These are phyloP conservation scores for Sequoia sempervirens DNA, from an alignment of 75 land plant species.

Conservation along the genomic window DNA sequence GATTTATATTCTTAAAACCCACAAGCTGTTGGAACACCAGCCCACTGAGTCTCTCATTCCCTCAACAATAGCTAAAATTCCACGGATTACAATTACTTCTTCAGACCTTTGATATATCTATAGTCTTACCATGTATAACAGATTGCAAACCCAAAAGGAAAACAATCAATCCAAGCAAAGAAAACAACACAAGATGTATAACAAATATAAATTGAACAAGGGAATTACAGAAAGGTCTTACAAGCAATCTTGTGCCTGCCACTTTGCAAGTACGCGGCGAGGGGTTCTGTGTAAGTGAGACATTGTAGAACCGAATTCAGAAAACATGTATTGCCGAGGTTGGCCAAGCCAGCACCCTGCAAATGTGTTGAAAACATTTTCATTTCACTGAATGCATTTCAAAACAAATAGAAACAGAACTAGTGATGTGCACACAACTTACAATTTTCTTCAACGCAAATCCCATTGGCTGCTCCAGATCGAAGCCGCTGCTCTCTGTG, in stretches of 20 bases:
- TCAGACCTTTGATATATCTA: too few species aligned
- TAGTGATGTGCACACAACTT: not conserved
- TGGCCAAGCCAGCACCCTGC: slow-evolving; percentile 89
- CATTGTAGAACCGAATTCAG: slow-evolving; percentile 88
- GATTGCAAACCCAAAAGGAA: too few species aligned
- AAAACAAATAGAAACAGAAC: not conserved
- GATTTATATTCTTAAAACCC: too few species aligned
- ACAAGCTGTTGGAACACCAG: too few species aligned
- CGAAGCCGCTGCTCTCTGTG: not conserved
- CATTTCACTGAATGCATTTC: not conserved
- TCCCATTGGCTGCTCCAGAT: not conserved
- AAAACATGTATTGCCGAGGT: slow-evolving; percentile 90
- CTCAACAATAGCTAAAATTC: too few species aligned
- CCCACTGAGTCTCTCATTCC: too few species aligned
- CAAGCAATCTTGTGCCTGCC: slow-evolving; percentile 74
- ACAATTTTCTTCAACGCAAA: not conserved
- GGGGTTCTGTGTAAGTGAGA: slow-evolving; percentile 87
- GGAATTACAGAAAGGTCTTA: slow-evolving; percentile 24
- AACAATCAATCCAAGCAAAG: too few species aligned
- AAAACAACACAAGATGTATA: too few species aligned
- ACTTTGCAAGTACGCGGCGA: slow-evolving; percentile 74
- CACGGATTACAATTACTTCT: too few species aligned
- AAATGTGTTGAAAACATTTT: not conserved
- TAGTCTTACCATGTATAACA: too few species aligned
- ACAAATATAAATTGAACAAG: not conserved